Evolutionary conservation across 179 eudicot species (phyloP).

Genomic region (Beta macrorhiza): DNA sequence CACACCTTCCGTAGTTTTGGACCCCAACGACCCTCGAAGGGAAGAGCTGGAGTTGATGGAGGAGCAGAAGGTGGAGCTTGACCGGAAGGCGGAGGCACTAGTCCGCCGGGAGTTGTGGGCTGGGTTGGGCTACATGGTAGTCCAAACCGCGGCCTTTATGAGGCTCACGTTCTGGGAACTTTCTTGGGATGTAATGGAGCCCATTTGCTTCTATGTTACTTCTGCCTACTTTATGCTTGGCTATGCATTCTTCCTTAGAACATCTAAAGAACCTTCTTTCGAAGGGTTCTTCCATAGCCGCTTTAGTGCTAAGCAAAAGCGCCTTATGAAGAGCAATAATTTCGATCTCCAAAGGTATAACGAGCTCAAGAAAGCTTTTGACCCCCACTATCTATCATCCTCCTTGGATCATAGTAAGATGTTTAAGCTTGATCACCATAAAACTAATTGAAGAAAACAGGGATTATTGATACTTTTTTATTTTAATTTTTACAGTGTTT

Average conservation of each 20-base stretch:
- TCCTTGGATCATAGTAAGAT: conserved; percentile 23
- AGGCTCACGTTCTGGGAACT: conserved; percentile 95
- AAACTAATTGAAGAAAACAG: conserved; percentile 16
- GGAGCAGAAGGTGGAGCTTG: conserved; percentile 59
- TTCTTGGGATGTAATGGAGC: conserved; percentile 99
- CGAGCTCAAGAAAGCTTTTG: conserved; percentile 53
- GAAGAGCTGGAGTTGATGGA: conserved; percentile 60
- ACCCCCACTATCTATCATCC: conserved; percentile 27
- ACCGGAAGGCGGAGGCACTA: conserved; percentile 56
- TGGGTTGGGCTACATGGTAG: conserved; percentile 67
- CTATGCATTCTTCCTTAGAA: conserved; percentile 76
- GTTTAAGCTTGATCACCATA: conserved; percentile 29
- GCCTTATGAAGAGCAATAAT: conserved; percentile 45
- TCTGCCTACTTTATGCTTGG: conserved; percentile 84
- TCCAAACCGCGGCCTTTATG: conserved; percentile 85
- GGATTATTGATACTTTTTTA: neutral
- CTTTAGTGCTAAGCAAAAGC: conserved; percentile 61
- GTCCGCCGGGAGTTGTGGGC: conserved; percentile 78
- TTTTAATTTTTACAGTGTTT: neutral
- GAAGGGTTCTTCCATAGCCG: conserved; percentile 92
- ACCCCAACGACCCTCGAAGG: conserved; percentile 45
- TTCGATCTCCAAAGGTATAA: conserved; percentile 59
- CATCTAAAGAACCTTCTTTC: conserved; percentile 84
- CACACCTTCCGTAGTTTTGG: conserved; percentile 25
- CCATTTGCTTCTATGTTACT: conserved; percentile 89